Evolutionary conservation across 352 stramenopile species (phyloP), one percentile per base, ranked within the genome.

Genomic region (Saprolegnia parasitica): DNA sequence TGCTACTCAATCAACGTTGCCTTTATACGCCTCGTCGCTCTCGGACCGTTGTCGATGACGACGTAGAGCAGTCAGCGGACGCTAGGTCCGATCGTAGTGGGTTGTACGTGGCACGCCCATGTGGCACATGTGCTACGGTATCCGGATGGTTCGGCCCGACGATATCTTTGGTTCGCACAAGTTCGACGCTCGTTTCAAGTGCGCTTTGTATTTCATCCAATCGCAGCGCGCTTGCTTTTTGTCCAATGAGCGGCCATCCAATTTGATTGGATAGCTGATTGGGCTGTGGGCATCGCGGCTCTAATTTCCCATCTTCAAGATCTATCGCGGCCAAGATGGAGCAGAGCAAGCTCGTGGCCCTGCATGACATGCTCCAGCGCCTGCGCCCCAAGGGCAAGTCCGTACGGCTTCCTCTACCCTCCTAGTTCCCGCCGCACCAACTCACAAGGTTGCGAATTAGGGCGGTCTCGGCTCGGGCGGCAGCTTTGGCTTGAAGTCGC

Each of bases 291-390:
- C n/a, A 55, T 60, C 24, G 52, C 35, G 52, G 24, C 52, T 21
- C 35, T 13, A n/a, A 60, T 42, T 60, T 55, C 39, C 6, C 10
- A 37, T n/a, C 20, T 46, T 21, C 18, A 67, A 55, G 29, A 55
- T 42, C 49, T 20, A 42, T 42, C 58, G 32, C 40, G 21, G 24
- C n/a, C 13, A 76, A 55, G n/a, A 92, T 94, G 86, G 86, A 94
- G 76, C 81, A 90, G 45, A 72, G 80, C 72, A 94, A 94, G 80
- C 84, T 94, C 58, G 81, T 92, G 64, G 76, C 86, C 66, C 78
- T 94, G 66, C 86, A 94, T 78, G 84, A 94, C 63, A 86, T 89
- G 80, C 84, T 94, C 68, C 89, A 85, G 8, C 88, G 87, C 81
- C 81, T 94, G 55, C 86, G 86, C 18, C 86, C 86, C 10, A 84